Percentiles rank a stretch among this genome's conserved stretches.
Evolutionary conservation across 352 stramenopile genomes (phyloP).

Genomic region (Blastocystis sp.): DNA sequence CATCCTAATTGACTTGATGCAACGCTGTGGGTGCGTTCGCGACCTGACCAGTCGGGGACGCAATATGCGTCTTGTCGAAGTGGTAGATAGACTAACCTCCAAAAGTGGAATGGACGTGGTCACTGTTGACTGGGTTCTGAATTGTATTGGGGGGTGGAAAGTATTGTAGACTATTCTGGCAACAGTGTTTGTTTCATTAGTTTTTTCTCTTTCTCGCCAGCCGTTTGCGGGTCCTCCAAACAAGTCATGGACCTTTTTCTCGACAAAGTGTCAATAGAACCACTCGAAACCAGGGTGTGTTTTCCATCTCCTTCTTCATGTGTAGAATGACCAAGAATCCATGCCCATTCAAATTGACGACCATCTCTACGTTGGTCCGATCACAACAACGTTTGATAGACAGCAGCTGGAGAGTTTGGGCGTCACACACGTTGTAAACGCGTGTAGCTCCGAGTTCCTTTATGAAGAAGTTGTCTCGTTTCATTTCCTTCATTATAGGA

Average conservation of each 20-base stretch:
- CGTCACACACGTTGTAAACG: neutral
- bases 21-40: conserved; percentile 32
- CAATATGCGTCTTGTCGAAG: conserved; percentile 23
- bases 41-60: neutral
- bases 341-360: neutral
- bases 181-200: conserved; percentile 1
- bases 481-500: neutral
- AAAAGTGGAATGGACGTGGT: conserved; percentile 35
- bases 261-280: too few species aligned
- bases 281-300: too few species aligned
- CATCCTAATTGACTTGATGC: conserved; percentile 50
- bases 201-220: too few species aligned
- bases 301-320: too few species aligned
- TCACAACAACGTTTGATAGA: neutral
- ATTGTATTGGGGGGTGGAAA: conserved; percentile 50
- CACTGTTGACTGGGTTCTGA: conserved; percentile 39
- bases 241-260: too few species aligned
- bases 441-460: neutral
- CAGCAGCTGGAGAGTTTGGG: neutral
- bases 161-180: conserved; percentile 10
- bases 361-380: neutral
- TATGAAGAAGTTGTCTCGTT: neutral
- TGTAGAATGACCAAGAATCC: neutral
- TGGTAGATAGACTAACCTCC: conserved; percentile 28
- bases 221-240: too few species aligned